Evolutionary conservation across 257 asterid species (phyloP).

Genomic region (Solanum phureja): DNA sequence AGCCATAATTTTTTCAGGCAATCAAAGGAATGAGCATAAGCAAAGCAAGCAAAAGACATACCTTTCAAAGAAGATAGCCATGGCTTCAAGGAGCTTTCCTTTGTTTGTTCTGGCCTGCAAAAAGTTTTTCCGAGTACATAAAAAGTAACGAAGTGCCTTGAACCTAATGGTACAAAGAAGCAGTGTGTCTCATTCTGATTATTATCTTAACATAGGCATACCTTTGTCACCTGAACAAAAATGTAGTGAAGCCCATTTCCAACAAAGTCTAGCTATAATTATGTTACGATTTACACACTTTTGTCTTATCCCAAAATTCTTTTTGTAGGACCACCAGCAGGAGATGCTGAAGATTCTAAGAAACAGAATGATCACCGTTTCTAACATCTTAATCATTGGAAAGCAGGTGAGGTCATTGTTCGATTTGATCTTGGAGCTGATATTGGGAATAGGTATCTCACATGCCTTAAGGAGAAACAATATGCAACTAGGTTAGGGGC

Average conservation of each 20-base stretch:
- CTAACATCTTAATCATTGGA: background rate
- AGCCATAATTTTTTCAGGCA: conserved; percentile 13
- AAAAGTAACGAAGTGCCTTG: background rate
- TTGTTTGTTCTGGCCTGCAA: conserved; percentile 76
- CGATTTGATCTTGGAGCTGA: background rate
- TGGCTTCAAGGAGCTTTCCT: conserved; percentile 81
- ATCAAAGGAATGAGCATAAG: background rate
- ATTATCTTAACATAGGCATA: background rate
- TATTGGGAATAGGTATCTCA: background rate
- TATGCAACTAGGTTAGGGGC: background rate
- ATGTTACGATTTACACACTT: background rate
- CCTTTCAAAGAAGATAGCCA: conserved; percentile 91
- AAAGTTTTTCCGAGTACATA: background rate
- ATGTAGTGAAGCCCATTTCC: background rate
- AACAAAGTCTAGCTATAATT: background rate
- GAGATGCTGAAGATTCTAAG: background rate
- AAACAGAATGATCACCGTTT: background rate
- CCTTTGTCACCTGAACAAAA: background rate
- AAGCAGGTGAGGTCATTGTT: background rate
- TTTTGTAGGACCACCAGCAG: background rate
- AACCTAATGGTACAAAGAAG: background rate
- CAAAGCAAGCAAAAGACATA: conserved; percentile 5
- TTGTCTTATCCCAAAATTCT: background rate
- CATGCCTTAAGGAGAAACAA: background rate
- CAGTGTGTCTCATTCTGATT: background rate